Base-by-base conservation (phyloP, 2,329 filamentous ascomycete species). In the Venturia aucupariae region DNA sequence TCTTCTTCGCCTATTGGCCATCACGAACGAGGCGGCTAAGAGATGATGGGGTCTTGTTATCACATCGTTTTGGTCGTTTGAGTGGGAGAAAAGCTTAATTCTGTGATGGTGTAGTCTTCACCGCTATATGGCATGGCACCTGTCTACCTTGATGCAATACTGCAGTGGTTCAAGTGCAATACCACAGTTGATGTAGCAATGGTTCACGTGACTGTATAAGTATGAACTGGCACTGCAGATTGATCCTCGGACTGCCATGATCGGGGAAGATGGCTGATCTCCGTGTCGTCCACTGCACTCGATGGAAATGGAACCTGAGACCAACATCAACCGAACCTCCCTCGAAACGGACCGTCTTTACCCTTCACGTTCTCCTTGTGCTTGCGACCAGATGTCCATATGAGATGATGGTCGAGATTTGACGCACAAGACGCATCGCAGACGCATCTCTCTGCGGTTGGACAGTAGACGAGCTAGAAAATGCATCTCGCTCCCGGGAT, bases 401-500 rank as follows among this genome's bases (percentile, higher is more conserved):
- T n/a, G n/a, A n/a, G n/a, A n/a, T n/a, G n/a, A n/a, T n/a, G n/a
- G n/a, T n/a, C n/a, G n/a, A n/a, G n/a, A n/a, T 51, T 51, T 27
- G 22, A 51, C 46, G 46, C 46, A 51, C 46, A 22, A 32, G 48
- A 55, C 27, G 48, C 27, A 32, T n/a, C 5, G 35, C 46, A 57
- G 51, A 57, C 30, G 51, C 51, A 35, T 3, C 27, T 24, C 15
- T n/a, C 27, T 32, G 27, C 51, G 51, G 51, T 35, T 57, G 51
- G 51, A 57, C 51, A n/a, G 10, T 55, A n/a, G 3, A 19, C 22
- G 51, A 35, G 51, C 51, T 55, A 57, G 51, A 57, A 57, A 57
- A 32, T 57, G 51, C 51, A 57, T 35, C 27, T 35, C 51, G 8
- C 7, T n/a, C 30, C 51, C 35, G 51, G 51, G 27, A 57, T 57